Base-by-base conservation (phyloP, 2,329 filamentous ascomycete genomes). In the Monilinia fructicola region DNA sequence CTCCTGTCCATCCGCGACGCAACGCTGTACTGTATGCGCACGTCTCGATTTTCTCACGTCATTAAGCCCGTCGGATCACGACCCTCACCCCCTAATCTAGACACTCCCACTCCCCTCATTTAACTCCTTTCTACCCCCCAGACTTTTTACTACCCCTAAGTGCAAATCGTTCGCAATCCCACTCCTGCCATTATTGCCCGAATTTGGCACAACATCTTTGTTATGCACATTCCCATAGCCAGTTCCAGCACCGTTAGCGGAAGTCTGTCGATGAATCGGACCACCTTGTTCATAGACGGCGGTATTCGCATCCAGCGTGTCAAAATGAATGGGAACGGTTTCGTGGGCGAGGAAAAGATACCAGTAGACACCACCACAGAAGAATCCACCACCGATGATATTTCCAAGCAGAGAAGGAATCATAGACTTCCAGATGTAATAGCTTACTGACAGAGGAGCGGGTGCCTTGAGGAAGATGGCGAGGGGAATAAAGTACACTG, bases 351-450 rank as follows among this genome's bases (percentile, higher is more conserved):
- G 73, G 71, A 80, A 80, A 61, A 83, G 73, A 65, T 82, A 83
- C 81, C 80, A 83, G 70, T 81, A 83, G 21, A 80, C 80, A 0
- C 76, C 78, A 6, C 80, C 83, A n/a, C 80, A 80, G 69, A 86
- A 85, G 2, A 85, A 53, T 0, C 76, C 78, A 2, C 84, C 84
- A 0, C 84, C 84, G 3, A 86, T 71, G 21, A 84, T 80, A 68
- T 86, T 86, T 0, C 84, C 84, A 2, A 86, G 69, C 3, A 81
- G 68, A 0, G 82, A 78, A 0, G 84, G 85, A 44, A 86, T 81
- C 69, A 85, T 80, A 0, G 80, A 81, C 71, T 86, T 85, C 82
- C 83, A 86, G 68, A 87, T 83, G 66, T 86, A 87, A 52, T 84
- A 76, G 0, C 79, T 77, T 0, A 83, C 78, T 0, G 75, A 79